A percentile compares a stretch with the other conserved stretches of the same genome.
phyloP scores from a whole-genome alignment of 1,139 yeast species.

The Eremothecium coryli region DNA sequence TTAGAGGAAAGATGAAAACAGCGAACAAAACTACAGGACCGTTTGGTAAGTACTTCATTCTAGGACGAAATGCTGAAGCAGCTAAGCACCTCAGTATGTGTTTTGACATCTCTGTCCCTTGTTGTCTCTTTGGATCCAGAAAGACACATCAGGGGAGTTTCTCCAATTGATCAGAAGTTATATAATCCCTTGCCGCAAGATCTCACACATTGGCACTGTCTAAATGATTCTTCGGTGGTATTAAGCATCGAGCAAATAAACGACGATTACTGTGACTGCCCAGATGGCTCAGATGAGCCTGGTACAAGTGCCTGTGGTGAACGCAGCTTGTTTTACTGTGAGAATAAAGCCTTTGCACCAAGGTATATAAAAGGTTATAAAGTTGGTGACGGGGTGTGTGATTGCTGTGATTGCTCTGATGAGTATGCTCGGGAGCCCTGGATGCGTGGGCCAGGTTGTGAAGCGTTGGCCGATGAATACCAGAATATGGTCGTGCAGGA shows the following conservation, averaged over 20 bases:
- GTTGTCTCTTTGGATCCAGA: too few relatives aligned
- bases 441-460: slow-evolving; percentile 52
- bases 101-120: too few relatives aligned
- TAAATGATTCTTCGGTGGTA: slow-evolving; percentile 52
- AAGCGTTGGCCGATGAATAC: slow-evolving; percentile 35
- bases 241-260: slow-evolving; percentile 59
- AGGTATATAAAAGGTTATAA: slow-evolving; percentile 44
- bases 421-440: slow-evolving; percentile 40
- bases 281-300: slow-evolving; percentile 97
- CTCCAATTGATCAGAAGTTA: slow-evolving; percentile 33
- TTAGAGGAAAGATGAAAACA: too few relatives aligned
- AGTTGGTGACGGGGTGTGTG: slow-evolving; percentile 89
- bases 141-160: slow-evolving; percentile 24
- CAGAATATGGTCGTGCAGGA: slow-evolving; percentile 29
- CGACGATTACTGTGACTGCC: slow-evolving; percentile 91
- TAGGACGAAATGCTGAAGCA: too few relatives aligned
- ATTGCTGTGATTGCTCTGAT: slow-evolving; percentile 96
- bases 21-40: too few relatives aligned
- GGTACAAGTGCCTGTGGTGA: slow-evolving; percentile 80
- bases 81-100: too few relatives aligned
- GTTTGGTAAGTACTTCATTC: too few relatives aligned
- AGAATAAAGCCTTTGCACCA: slow-evolving; percentile 60
- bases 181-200: slow-evolving; percentile 43
- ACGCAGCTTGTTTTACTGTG: slow-evolving; percentile 52
- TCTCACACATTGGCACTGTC: slow-evolving; percentile 51